Conservation (phyloP, 106 monocot genomes). For the Dendrobium catenatum region DNA sequence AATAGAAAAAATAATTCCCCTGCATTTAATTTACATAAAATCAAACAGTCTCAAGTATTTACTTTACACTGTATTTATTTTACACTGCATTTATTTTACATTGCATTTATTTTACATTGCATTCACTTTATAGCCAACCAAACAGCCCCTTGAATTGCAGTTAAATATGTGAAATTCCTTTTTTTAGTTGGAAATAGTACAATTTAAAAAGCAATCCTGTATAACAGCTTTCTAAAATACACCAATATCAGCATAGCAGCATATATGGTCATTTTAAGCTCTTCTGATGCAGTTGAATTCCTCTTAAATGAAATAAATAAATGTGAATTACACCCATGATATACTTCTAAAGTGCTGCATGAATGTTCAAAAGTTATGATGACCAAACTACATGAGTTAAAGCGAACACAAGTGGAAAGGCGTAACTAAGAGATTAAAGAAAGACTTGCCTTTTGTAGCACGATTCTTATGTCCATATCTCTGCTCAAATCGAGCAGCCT, state of each 20-base stretch:
- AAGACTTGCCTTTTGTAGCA: constrained; percentile 48
- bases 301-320: not conserved
- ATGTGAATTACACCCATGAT: not conserved
- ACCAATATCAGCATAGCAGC: too few species aligned
- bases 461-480: constrained; percentile 66
- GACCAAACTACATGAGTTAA: not conserved
- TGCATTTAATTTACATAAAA: too few species aligned
- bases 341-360: not conserved
- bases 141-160: not conserved
- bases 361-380: not conserved
- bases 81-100: too few species aligned
- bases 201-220: not conserved
- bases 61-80: too few species aligned
- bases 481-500: constrained; percentile 77
- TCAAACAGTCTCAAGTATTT: too few species aligned
- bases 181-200: not conserved
- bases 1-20: too few species aligned
- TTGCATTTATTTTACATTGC: too few species aligned
- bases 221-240: not conserved
- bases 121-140: too few species aligned
- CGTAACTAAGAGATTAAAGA: constrained; percentile 1
- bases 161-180: not conserved
- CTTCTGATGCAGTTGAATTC: not conserved
- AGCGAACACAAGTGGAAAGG: not conserved
- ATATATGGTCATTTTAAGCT: not conserved